Base-by-base conservation (phyloP, 129 eudicot genomes). In the Flaveria linearis region DNA sequence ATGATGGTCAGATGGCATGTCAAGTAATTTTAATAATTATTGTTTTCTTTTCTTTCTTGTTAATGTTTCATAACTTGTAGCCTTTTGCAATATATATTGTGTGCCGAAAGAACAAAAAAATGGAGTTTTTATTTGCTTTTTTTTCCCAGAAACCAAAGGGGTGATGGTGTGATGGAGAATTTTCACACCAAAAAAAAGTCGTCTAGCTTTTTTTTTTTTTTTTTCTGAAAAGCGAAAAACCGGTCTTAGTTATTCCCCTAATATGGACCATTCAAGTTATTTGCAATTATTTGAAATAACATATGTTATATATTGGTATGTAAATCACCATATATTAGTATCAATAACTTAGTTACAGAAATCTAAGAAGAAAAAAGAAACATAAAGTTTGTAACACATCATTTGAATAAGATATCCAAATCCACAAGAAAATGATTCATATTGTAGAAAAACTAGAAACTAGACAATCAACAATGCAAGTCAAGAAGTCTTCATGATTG, bases 181-280 rank as follows among this genome's bases (percentile, higher is more conserved):
- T 61, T 28, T 61, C 68, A 26, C 69, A 63, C 69, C 69, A 63
- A 63, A 62, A 62, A 62, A 62, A 63, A 63, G 69, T 63, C 46
- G 20, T 63, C 42, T 63, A 46, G 30, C 69, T 30, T 62, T 62
- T 13, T 63, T 63, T 20, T 63, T 20, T 20, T 20, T 20, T 20
- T 26, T 15, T 62, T 62, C 69, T 63, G 69, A 63, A 63, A 63
- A 63, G 46, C 46, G 30, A 30, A 36, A 63, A 63, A 20, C 46
- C 30, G 33, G 69, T 63, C 45, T 33, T 22, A 30, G 7, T 63
- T 63, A 63, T 63, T 63, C 15, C 69, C 46, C 42, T 16, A 28
- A 63, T 63, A 5, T 63, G 69, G 23, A 63, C 69, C 65, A 15
- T 33, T 30, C 46, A 63, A 63, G 69, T 26, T 26, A 62, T 28